Evolutionary conservation across 2,329 filamentous ascomycete species (phyloP).

Genomic region (Cladosporium sp.): DNA sequence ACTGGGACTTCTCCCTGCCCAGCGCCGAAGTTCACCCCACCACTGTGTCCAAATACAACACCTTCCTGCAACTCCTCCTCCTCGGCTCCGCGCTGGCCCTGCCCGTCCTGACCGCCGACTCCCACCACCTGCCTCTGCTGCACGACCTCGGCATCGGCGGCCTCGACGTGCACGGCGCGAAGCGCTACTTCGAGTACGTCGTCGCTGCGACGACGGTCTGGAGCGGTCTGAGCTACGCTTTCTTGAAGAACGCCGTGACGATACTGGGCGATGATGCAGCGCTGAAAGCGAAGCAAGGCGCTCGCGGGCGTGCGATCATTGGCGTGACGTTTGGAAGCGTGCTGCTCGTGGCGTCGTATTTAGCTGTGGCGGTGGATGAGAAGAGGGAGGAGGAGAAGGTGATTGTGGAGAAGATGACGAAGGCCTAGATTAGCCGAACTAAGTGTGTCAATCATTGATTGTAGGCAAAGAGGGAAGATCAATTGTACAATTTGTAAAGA

Average conservation of each 20-base stretch:
- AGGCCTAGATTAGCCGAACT: neutral
- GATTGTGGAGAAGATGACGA: conserved; percentile 11
- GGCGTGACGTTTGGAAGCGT: conserved; percentile 50
- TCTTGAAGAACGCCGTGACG: conserved; percentile 86
- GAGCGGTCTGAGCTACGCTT: conserved; percentile 91
- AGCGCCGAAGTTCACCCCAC: conserved; percentile 83
- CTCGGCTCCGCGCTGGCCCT: conserved; percentile 82
- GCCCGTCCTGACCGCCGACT: conserved; percentile 61
- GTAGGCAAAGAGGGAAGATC: neutral
- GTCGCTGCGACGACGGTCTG: conserved; percentile 89
- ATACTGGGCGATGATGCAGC: conserved; percentile 63
- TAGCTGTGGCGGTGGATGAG: conserved; percentile 24
- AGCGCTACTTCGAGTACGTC: conserved; percentile 63
- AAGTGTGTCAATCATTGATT: too few relatives aligned
- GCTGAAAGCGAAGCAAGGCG: conserved; percentile 52
- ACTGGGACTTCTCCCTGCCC: conserved; percentile 96
- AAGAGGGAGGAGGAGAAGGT: conserved; percentile 9
- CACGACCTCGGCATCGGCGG: conserved; percentile 27
- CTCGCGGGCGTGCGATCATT: conserved; percentile 51
- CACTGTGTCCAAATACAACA: conserved; percentile 85
- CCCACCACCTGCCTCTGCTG: conserved; percentile 30
- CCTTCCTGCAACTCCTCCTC: conserved; percentile 82
- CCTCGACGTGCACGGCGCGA: conserved; percentile 39
- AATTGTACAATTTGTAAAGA: neutral
- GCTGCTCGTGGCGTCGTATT: conserved; percentile 43